Percentiles rank a stretch among this genome's conserved stretches.
Evolutionary conservation across 129 eudicot species (phyloP).

Genomic region (Arctium minus): DNA sequence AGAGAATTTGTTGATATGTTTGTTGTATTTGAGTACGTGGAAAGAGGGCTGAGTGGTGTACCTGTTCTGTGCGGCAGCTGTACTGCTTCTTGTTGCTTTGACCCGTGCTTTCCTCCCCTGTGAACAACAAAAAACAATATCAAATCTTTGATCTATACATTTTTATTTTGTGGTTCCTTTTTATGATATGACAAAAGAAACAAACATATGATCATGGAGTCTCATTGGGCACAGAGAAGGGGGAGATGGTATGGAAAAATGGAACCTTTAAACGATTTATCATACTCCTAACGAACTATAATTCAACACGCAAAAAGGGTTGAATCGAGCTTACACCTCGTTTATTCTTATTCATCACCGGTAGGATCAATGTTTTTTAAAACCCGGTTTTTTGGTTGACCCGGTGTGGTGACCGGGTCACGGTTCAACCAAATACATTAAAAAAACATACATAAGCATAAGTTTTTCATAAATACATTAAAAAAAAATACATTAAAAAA

Average conservation of each 20-base stretch:
- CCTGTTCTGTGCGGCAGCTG: slow-evolving; percentile 68
- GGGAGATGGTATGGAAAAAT: neutral
- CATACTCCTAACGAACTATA: neutral
- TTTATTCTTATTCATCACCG: no score
- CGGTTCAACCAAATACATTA: no score
- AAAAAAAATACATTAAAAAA: no score
- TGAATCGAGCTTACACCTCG: neutral
- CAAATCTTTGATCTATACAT: neutral
- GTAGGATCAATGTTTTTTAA: no score
- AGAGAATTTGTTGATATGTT: neutral
- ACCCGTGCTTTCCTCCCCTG: slow-evolving; percentile 97
- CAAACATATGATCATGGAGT: neutral
- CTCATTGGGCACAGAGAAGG: neutral
- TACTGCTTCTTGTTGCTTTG: slow-evolving; percentile 84
- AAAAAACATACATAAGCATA: no score
- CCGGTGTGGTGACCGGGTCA: no score
- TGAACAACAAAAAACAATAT: slow-evolving; percentile 8
- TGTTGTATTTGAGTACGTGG: slow-evolving; percentile 35
- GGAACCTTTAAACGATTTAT: neutral
- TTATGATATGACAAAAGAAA: neutral
- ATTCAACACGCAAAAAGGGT: neutral
- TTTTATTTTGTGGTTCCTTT: neutral
- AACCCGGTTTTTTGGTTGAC: no score
- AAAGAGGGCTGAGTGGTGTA: slow-evolving; percentile 37
- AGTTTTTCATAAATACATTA: no score